Evolutionary conservation across 2,329 filamentous ascomycete genomes (phyloP).

Genomic region (Albophoma yamanashiensis): DNA sequence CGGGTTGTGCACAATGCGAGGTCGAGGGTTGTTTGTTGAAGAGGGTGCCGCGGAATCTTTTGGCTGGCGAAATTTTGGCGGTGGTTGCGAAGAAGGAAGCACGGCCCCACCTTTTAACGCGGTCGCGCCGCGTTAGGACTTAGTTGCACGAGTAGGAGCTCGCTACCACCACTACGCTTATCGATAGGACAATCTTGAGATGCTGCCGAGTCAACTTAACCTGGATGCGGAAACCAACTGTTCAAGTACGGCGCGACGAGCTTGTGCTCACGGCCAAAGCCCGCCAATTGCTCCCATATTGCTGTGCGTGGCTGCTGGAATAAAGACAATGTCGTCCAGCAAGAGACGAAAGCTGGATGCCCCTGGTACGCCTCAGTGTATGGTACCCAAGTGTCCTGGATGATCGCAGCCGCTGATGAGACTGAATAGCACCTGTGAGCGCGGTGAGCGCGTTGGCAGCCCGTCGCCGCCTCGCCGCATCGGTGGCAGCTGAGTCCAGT

Average conservation of each 20-base stretch:
- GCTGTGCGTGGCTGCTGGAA: not conserved
- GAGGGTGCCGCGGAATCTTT: constrained; percentile 2
- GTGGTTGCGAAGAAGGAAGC: not conserved
- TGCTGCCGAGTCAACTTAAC: not conserved
- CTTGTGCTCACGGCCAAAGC: not conserved
- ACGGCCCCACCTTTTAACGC: constrained; percentile 2
- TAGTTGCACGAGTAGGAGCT: too few species aligned
- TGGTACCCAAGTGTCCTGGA: constrained; percentile 3
- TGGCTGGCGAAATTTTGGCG: constrained; percentile 7
- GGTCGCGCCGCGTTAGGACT: not conserved
- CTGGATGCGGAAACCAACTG: not conserved
- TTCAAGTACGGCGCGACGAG: not conserved
- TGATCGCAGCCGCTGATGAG: not conserved
- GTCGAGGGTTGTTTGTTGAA: constrained; percentile 5
- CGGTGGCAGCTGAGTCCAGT: constrained; percentile 6
- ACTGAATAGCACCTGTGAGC: constrained; percentile 13
- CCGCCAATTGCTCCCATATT: constrained; percentile 3
- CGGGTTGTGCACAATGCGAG: constrained; percentile 12
- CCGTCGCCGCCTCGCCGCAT: constrained; percentile 15
- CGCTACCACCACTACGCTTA: not conserved
- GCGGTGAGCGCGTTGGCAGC: constrained; percentile 27
- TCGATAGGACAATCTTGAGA: not conserved
- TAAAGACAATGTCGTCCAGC: constrained; percentile 12
- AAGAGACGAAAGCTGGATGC: constrained; percentile 24
- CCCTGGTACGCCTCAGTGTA: constrained; percentile 17